phyloP scores from a whole-genome alignment of 2,329 filamentous ascomycete species.

The Coleophoma cylindrospora region DNA sequence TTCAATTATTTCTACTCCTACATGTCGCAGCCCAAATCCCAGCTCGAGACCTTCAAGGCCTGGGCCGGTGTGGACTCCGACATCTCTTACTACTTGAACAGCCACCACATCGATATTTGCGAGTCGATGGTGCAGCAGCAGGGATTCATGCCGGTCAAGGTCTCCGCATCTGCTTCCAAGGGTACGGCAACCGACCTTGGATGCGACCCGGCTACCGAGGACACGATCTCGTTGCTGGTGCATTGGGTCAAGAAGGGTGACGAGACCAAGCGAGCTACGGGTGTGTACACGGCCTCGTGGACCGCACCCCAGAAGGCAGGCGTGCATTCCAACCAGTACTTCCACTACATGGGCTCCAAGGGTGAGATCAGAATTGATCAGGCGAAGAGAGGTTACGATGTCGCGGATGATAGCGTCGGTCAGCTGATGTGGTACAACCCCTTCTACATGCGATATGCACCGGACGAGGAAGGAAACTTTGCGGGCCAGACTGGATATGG shows the following conservation, averaged over 20 bases:
- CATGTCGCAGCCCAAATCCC: slow-evolving; percentile 89
- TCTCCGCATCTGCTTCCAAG: slow-evolving; percentile 71
- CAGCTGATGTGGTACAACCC: slow-evolving; percentile 86
- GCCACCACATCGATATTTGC: slow-evolving; percentile 87
- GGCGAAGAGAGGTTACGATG: slow-evolving; percentile 89
- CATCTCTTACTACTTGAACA: slow-evolving; percentile 95
- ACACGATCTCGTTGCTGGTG: slow-evolving; percentile 87
- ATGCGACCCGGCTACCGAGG: slow-evolving; percentile 77
- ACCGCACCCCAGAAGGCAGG: slow-evolving; percentile 88
- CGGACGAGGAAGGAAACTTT: slow-evolving; percentile 93
- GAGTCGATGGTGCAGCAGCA: slow-evolving; percentile 78
- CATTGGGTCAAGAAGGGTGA: slow-evolving; percentile 77
- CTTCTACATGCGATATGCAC: slow-evolving; percentile 93
- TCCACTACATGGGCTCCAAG: slow-evolving; percentile 82
- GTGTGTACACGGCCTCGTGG: slow-evolving; percentile 91
- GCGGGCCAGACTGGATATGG: slow-evolving; percentile 87
- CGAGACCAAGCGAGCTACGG: slow-evolving; percentile 68
- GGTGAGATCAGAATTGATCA: slow-evolving; percentile 90
- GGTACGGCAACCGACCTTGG: slow-evolving; percentile 76
- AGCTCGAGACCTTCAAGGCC: slow-evolving; percentile 90
- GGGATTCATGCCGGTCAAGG: slow-evolving; percentile 72
- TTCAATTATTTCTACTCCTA: slow-evolving; percentile 99
- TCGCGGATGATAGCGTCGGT: slow-evolving; percentile 72
- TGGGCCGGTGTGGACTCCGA: slow-evolving; percentile 91
- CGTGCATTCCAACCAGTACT: slow-evolving; percentile 96